phyloP scores from a whole-genome alignment of 306 rosid genomes.

The Urtica urens region DNA sequence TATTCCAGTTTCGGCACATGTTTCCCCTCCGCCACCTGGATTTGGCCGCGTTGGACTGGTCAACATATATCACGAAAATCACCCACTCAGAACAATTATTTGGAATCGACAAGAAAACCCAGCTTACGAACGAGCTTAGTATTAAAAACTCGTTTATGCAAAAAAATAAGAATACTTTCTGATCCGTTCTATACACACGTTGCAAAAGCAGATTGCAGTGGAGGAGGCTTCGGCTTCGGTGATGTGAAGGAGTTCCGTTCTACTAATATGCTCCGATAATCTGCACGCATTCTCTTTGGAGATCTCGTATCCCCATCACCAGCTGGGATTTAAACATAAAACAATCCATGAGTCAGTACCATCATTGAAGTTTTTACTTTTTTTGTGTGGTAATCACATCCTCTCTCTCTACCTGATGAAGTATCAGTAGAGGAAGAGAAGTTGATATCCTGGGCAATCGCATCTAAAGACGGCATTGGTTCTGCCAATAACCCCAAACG shows the following conservation, averaged over 20 bases:
- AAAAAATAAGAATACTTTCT: conserved; percentile 4
- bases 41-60: conserved; percentile 95
- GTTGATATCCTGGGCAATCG: conserved; percentile 60
- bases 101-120: too few species aligned
- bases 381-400: not conserved
- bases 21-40: conserved; percentile 99
- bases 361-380: not conserved
- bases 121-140: not conserved
- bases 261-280: conserved; percentile 48
- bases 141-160: too few species aligned
- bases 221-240: conserved; percentile 80
- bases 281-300: conserved; percentile 67
- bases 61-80: conserved; percentile 9
- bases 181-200: conserved; percentile 43
- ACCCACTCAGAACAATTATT: conserved; percentile 1
- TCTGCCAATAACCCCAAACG: conserved; percentile 77
- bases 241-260: conserved; percentile 80
- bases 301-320: conserved; percentile 76
- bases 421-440: conserved; percentile 76
- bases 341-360: conserved; percentile 8
- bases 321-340: conserved; percentile 39
- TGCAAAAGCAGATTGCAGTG: conserved; percentile 95
- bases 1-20: conserved; percentile 96
- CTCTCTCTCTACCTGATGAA: conserved; percentile 41
- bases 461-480: conserved; percentile 98